Evolutionary conservation across 2,329 filamentous ascomycete species (phyloP), one percentile per base, ranked within the genome.

Genomic region (Aspergillus viridinutans): DNA sequence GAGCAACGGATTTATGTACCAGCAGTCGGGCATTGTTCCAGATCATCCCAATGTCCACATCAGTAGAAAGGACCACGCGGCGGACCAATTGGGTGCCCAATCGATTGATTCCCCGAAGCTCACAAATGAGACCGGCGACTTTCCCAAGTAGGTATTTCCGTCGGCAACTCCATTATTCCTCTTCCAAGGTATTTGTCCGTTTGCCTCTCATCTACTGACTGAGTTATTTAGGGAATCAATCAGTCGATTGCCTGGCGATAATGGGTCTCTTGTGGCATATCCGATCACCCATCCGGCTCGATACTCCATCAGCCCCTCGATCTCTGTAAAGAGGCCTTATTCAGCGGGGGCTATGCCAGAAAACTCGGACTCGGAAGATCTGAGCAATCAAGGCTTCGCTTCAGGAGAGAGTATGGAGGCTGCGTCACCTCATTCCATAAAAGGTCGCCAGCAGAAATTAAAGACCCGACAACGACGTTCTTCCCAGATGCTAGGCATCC

Each of bases 281-380:
- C 56, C 58, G 6, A 50, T 52, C 14, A 64, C 60, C 20, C 61
- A 65, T 52, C 57, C 53, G 25, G 62, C 60, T 10, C 53, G 57
- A 20, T 61, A 64, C 49, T 63, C 62, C 8, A 51, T 58, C 14
- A 64, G 57, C 38, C 49, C 59, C 32, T 60, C 62, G 14, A 53
- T 53, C 28, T 57, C 62, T 25, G 55, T 57, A 23, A 53, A 56
- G 28, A 55, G 59, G 52, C 56, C 57, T 21, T 58, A 56, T n/a
- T 64, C 63, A 1, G 50, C 52, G 12, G 63, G 61, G 8, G 45
- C 53, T 25, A 35, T 54, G 6, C 58, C 53, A 4, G 57, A 61
- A 28, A 57, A 58, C 35, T 57, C 53, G 49, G 42, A 49, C 10
- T 57, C 55, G 12, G 59, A 64, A 54, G 59, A 26, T 35, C 40